Percentiles rank a stretch among this genome's conserved stretches.
Conservation (phyloP, 2,329 filamentous ascomycete species). For the Diplodia corticola region DNA sequence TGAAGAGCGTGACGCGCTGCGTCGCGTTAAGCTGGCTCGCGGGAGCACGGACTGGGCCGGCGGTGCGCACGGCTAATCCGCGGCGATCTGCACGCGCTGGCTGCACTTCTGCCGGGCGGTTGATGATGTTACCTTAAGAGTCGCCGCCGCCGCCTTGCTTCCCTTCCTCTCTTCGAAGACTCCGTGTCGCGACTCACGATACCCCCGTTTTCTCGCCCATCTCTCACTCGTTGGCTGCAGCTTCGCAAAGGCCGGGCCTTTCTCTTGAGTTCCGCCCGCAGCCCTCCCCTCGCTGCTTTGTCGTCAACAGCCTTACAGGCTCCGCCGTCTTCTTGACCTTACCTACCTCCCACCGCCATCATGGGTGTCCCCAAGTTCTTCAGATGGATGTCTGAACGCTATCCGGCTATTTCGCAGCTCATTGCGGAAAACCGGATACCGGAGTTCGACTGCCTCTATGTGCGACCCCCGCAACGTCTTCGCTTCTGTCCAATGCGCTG, state of each 20-base stretch:
- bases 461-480: slow-evolving; percentile 40
- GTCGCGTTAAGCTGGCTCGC: slow-evolving; percentile 10
- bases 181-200: slow-evolving; percentile 25
- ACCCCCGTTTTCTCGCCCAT: slow-evolving; percentile 20
- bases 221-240: background rate
- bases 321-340: slow-evolving; percentile 1
- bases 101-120: background rate
- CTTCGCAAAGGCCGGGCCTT: slow-evolving; percentile 7
- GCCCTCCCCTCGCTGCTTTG: slow-evolving; percentile 1
- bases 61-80: background rate
- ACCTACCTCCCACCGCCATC: slow-evolving; percentile 30
- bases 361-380: slow-evolving; percentile 90
- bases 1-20: slow-evolving; percentile 16
- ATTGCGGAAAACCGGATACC: slow-evolving; percentile 99
- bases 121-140: slow-evolving; percentile 16
- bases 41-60: background rate
- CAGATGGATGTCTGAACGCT: slow-evolving; percentile 98
- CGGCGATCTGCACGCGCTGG: background rate
- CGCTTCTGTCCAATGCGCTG: background rate
- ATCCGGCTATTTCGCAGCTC: slow-evolving; percentile 96
- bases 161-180: slow-evolving; percentile 22
- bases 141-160: slow-evolving; percentile 7
- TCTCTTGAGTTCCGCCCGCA: background rate
- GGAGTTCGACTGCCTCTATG: slow-evolving; percentile 96
- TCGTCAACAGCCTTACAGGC: background rate